Conservation (phyloP, 2,329 filamentous ascomycete genomes). For the Blastomyces gilchristii region DNA sequence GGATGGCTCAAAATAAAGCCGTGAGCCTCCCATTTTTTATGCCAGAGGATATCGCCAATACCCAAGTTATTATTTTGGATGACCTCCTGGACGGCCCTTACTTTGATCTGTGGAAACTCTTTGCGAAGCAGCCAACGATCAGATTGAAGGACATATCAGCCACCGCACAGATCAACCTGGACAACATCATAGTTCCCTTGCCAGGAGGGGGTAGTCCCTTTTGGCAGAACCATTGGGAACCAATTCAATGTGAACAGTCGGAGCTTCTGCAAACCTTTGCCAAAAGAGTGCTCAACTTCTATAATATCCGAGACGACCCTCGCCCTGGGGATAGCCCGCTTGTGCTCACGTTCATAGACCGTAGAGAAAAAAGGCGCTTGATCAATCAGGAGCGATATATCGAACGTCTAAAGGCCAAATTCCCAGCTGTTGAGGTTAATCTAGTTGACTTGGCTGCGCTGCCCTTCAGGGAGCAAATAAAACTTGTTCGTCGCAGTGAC, state of each 20-base stretch:
- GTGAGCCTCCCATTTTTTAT: conserved; percentile 17
- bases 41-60: conserved; percentile 14
- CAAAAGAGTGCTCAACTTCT: conserved; percentile 19
- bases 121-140: conserved; percentile 24
- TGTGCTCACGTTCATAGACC: conserved; percentile 30
- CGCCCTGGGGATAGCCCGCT: conserved; percentile 4
- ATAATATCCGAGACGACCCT: conserved; percentile 16
- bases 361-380: conserved; percentile 26
- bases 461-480: conserved; percentile 31
- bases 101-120: conserved; percentile 31
- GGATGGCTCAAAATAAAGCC: conserved; percentile 17
- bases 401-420: conserved; percentile 17
- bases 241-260: conserved; percentile 25
- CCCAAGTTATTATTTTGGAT: conserved; percentile 31
- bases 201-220: conserved; percentile 34
- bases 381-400: conserved; percentile 22
- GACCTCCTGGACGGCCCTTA: conserved; percentile 27
- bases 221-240: conserved; percentile 35
- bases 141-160: conserved; percentile 21
- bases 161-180: conserved; percentile 9
- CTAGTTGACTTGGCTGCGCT: conserved; percentile 33
- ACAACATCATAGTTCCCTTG: conserved; percentile 33
- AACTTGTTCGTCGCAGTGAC: conserved; percentile 29
- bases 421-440: conserved; percentile 23
- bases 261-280: conserved; percentile 26